Evolutionary conservation across 345 rosid species (phyloP), one percentile per base, ranked within the genome.

Genomic region (Carallia brachiata): DNA sequence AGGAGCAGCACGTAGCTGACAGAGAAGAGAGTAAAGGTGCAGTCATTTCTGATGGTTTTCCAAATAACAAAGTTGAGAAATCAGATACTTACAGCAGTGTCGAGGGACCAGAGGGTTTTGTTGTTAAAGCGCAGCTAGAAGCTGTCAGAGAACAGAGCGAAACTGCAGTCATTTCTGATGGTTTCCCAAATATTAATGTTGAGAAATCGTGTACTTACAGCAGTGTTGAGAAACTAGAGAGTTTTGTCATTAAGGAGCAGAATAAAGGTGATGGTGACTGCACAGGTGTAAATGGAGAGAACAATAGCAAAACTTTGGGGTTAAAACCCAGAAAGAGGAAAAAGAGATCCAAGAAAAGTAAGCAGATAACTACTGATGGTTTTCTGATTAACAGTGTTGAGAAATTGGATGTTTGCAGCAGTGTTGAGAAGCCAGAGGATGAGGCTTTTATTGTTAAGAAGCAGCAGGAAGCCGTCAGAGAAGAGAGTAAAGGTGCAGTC

Each of bases 291-390:
- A 4, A 6, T 28, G 69, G 78, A 50, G 36, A 36, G 36, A 50
- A 69, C 56, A 59, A 50, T 23, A 16, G 69, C 68, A 37, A 37
- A 37, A 37, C 40, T 6, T 6, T 6, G 9, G 40, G 39, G 40
- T 59, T 53, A 12, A 15, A 67, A 44, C 19, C 63, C 58, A 62
- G 12, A 36, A 67, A 67, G 53, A 47, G 47, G 34, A 72, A 57
- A 27, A 37, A 10, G 13, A 37, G 9, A 62, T 62, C 65, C 15
- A 62, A n/a, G 48, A 39, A 62, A 6, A 62, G 52, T 12, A 62
- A 62, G 47, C 31, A 10, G 50, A 37, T 6, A 2, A 19, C 52
- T 19, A 62, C 30, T 52, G 69, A 55, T 27, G 8, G 3, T 36
- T 10, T 28, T 6, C 57, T n/a, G 59, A 19, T 4, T 31, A 36